Evolutionary conservation across 495 filamentous ascomycete species (phyloP).

Genomic region (Hapsidospora chrysogenum): DNA sequence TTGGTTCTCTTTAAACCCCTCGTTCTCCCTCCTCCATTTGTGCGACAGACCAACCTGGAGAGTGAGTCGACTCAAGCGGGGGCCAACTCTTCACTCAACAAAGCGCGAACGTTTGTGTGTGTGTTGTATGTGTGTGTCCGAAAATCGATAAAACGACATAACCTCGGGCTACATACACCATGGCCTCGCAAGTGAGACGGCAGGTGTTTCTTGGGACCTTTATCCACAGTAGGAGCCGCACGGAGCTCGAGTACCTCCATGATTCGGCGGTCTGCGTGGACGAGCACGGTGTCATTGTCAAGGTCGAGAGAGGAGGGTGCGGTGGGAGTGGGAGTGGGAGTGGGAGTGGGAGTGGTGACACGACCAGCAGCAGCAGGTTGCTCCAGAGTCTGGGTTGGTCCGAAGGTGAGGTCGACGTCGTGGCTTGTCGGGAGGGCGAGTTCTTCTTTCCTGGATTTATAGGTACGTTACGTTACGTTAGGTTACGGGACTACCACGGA

Average conservation of each 20-base stretch:
- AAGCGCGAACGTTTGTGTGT: too few species aligned
- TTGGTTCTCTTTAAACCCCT: too few species aligned
- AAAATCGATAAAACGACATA: too few species aligned
- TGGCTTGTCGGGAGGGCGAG: constrained; percentile 24
- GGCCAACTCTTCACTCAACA: too few species aligned
- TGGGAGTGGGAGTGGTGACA: too few species aligned
- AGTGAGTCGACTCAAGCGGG: too few species aligned
- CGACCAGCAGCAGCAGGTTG: too few species aligned
- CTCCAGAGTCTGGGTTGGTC: constrained; percentile 19
- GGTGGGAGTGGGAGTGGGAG: constrained; percentile 43
- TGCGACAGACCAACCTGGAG: too few species aligned
- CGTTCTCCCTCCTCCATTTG: too few species aligned
- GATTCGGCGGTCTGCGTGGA: constrained; percentile 52
- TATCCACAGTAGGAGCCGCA: constrained; percentile 37
- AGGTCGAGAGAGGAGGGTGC: constrained; percentile 26
- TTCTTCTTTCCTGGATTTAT: constrained; percentile 96
- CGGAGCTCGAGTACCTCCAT: constrained; percentile 38
- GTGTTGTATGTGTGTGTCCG: too few species aligned
- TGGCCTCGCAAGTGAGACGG: too few species aligned
- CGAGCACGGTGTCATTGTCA: constrained; percentile 43
- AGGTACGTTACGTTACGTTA: constrained; percentile 27
- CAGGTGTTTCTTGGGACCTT: constrained; percentile 32
- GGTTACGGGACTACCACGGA: constrained; percentile 3
- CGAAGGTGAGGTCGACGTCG: constrained; percentile 17
- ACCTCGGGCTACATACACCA: too few species aligned